These are phyloP conservation scores for Diaporthe australafricana DNA, from an alignment of 2,329 filamentous ascomycete species.

Conservation along the genomic window DNA sequence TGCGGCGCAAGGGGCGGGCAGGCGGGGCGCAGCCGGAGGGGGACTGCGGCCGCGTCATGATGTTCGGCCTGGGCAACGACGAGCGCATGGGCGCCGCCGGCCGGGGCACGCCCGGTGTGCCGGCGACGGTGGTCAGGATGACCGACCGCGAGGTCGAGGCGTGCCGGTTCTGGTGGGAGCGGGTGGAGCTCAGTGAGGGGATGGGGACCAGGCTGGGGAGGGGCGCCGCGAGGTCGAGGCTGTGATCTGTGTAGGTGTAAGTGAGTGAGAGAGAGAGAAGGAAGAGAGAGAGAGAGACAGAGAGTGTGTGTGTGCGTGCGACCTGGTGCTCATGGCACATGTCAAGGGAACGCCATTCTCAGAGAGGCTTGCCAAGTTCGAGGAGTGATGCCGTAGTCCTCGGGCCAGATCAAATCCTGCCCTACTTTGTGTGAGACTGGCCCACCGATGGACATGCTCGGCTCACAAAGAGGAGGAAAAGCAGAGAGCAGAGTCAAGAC, in stretches of 20 bases:
- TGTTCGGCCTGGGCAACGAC: constrained; percentile 72
- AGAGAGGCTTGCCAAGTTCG: background rate
- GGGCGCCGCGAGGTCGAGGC: constrained; percentile 3
- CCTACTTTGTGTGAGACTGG: background rate
- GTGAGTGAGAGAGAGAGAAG: too few relatives aligned
- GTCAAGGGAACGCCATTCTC: too few relatives aligned
- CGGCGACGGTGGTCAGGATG: constrained; percentile 56
- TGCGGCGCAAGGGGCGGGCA: constrained; percentile 26
- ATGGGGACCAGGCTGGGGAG: constrained; percentile 44
- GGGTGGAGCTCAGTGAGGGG: constrained; percentile 60
- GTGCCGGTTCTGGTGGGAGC: constrained; percentile 72
- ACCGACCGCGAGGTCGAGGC: constrained; percentile 59
- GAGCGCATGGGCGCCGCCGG: constrained; percentile 56
- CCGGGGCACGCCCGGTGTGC: constrained; percentile 51
- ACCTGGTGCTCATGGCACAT: too few relatives aligned
- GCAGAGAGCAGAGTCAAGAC: background rate
- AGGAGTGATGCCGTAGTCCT: background rate
- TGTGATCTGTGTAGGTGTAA: background rate
- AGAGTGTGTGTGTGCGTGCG: too few relatives aligned
- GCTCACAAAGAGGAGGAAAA: background rate
- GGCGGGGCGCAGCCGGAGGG: background rate
- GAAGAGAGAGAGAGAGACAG: too few relatives aligned
- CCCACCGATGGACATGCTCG: background rate
- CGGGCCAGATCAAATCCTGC: too few relatives aligned
- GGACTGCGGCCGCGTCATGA: constrained; percentile 54